phyloP scores from a whole-genome alignment of 495 filamentous ascomycete genomes.

The Rostrohypoxylon terebratum region DNA sequence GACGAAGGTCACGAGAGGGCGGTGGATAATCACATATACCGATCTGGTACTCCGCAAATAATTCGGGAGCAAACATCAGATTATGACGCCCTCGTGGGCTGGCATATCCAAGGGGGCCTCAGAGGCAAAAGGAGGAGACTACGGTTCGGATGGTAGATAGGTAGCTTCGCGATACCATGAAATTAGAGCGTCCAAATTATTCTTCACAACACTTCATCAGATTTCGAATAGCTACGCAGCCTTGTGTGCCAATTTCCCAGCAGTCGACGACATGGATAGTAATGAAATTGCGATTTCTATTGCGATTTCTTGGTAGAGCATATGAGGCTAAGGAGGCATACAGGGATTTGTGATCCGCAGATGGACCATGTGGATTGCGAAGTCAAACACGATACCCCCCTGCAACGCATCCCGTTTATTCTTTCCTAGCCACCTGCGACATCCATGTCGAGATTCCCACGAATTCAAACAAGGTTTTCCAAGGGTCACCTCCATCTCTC shows the following conservation, averaged over 20 bases:
- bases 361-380: slow-evolving; percentile 26
- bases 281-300: too few species aligned
- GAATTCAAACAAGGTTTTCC: slow-evolving; percentile 20
- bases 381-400: slow-evolving; percentile 38
- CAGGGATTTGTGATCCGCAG: slow-evolving; percentile 33
- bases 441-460: slow-evolving; percentile 11
- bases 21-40: slow-evolving; percentile 12
- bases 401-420: slow-evolving; percentile 43
- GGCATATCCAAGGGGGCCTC: slow-evolving; percentile 18
- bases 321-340: slow-evolving; percentile 25
- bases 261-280: slow-evolving; percentile 4
- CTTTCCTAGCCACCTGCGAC: slow-evolving; percentile 16
- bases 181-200: slow-evolving; percentile 18
- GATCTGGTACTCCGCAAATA: slow-evolving; percentile 29
- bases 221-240: background rate
- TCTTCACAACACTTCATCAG: slow-evolving; percentile 5
- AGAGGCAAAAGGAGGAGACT: slow-evolving; percentile 20
- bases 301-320: background rate
- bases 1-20: slow-evolving; percentile 22
- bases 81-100: slow-evolving; percentile 20
- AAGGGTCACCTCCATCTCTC: slow-evolving; percentile 1
- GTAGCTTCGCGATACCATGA: slow-evolving; percentile 20
- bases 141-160: slow-evolving; percentile 12
- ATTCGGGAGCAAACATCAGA: slow-evolving; percentile 19
- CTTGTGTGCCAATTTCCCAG: slow-evolving; percentile 2